Evolutionary conservation across 1,284 basidiomycete genomes (phyloP), one percentile per base, ranked within the genome.

Genomic region (Ceratobasidium sp.): DNA sequence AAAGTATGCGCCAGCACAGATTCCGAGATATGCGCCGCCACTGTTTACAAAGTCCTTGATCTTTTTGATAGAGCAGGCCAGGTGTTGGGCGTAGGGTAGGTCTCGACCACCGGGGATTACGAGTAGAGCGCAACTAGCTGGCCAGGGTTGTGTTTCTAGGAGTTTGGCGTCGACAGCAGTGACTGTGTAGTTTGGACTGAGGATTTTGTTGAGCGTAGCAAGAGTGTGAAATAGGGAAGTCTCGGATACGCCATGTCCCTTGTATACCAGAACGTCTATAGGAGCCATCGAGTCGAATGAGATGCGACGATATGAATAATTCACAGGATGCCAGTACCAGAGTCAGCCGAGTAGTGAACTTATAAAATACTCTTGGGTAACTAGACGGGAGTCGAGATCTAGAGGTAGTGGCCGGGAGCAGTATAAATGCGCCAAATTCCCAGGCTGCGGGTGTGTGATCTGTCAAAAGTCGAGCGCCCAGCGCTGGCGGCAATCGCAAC

Each of bases 221-320:
- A 90, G 81, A 1, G 88, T 86, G 78, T 89, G 84, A 1, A 86
- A 83, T 43, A 90, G 82, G 1, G 92, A 90, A 11, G 86, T 80
- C 54, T 85, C 85, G 31, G 86, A 84, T 22, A 89, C 87, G 71
- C 93, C 90, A 27, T 91, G 88, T 2, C 90, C 92, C 58, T 90
- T 85, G 81, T 94, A 94, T 53, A 95, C 87, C 74, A 95, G 87
- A 22, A 95, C 91, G 82, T 95, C 90, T 90, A 93, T 53, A 8
- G 51, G 92, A 22, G 73, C 48, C 68, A 75, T 76, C 16, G 37
- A 46, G 37, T 19, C 14, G 31, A 43, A 11, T 13, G 11, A 68
- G n/a, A 37, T 39, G n/a, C 19, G 29, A 39, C 54, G 11, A 58
- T 31, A 37, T 24, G 59, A 61, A n/a, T 24, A 61, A 61, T 41